Percentiles rank a stretch among this genome's conserved stretches.
These are phyloP conservation scores for maize (Zea mays) DNA, from an alignment of 176 grass and related monocot species.

Conservation along the genomic window DNA sequence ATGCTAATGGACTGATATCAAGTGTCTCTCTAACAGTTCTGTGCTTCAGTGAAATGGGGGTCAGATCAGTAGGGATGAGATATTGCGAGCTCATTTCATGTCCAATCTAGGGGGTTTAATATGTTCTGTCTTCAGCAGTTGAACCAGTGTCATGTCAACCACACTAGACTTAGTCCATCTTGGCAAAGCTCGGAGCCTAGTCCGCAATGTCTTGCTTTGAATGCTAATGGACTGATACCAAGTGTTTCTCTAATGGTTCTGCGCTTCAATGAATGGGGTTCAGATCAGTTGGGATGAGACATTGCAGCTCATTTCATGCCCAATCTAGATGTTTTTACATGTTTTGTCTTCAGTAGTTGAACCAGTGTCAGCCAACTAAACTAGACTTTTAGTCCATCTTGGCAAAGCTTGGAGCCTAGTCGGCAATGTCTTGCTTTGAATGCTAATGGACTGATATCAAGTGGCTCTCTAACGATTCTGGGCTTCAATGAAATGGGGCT, in stretches of 20 bases:
- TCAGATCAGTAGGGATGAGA: too few relatives aligned
- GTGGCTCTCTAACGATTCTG: constrained; percentile 37
- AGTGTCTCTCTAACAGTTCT: constrained; percentile 38
- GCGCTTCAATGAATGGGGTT: constrained; percentile 21
- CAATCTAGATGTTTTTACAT: neutral
- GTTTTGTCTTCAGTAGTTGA: neutral
- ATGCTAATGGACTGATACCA: constrained; percentile 66
- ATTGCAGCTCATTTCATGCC: constrained; percentile 4
- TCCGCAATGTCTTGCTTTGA: constrained; percentile 55
- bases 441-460: constrained; percentile 66
- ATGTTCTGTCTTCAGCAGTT: neutral
- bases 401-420: constrained; percentile 25
- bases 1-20: constrained; percentile 66
- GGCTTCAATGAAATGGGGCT: constrained; percentile 23
- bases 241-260: constrained; percentile 37
- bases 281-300: constrained; percentile 39
- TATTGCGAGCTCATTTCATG: too few relatives aligned
- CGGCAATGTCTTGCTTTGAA: constrained; percentile 61
- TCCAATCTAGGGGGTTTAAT: too few relatives aligned
- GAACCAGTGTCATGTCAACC: neutral
- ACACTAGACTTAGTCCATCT: constrained; percentile 14
- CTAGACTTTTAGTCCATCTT: constrained; percentile 17
- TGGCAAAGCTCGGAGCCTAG: constrained; percentile 28
- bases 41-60: neutral
- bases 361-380: neutral